phyloP scores from a whole-genome alignment of 108 stramenopile genomes.

The Cyclotella sp. region DNA sequence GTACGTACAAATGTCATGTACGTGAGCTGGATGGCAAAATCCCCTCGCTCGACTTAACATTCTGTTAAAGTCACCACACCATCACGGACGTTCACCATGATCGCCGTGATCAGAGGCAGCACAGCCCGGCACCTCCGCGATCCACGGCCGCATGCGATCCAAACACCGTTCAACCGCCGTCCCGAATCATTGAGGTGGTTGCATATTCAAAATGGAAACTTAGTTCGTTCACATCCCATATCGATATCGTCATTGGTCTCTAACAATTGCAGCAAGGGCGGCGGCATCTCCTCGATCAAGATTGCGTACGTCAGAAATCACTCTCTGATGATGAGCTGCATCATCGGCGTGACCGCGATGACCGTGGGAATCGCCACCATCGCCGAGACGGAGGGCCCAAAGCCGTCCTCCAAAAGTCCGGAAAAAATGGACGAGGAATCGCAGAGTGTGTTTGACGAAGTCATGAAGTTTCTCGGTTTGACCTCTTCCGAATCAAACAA shows the following conservation, averaged over 20 bases:
- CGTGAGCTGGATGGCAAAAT: too few relatives aligned
- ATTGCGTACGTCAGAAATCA: not conserved
- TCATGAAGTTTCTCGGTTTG: slow-evolving; percentile 41
- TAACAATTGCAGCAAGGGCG: not conserved
- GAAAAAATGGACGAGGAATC: slow-evolving; percentile 32
- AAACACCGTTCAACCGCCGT: too few relatives aligned
- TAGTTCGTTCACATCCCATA: not conserved
- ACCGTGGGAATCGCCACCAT: not conserved
- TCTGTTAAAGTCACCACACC: too few relatives aligned
- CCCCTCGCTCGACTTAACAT: too few relatives aligned
- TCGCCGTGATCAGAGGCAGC: not conserved
- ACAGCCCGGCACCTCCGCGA: not conserved
- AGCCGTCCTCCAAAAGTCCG: not conserved
- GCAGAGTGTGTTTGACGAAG: slow-evolving; percentile 27
- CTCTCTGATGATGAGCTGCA: not conserved
- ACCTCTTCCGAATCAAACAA: not conserved
- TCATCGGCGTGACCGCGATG: not conserved
- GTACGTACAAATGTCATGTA: too few relatives aligned
- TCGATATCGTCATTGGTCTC: not conserved
- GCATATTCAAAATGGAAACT: not conserved
- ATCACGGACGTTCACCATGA: not conserved
- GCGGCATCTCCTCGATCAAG: not conserved
- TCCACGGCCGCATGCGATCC: not conserved
- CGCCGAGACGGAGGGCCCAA: not conserved
- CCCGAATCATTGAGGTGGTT: too few relatives aligned